Base-by-base conservation (phyloP, 495 filamentous ascomycete genomes). In the Thermothielavioides terrestris region DNA sequence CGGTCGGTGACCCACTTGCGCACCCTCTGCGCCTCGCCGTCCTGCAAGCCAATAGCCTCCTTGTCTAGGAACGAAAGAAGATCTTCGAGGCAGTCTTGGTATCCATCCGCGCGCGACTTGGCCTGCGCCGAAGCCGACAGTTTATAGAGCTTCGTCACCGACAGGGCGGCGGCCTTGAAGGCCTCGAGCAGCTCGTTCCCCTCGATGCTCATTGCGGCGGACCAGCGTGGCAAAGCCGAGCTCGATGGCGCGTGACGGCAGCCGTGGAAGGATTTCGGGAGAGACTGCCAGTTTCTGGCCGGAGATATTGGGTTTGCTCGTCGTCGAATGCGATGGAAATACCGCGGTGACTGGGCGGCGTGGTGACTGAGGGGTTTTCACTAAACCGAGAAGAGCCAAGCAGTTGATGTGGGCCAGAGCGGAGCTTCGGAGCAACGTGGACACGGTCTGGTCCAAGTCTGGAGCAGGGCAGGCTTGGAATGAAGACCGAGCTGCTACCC, bases 141-240 rank as follows among this genome's bases (percentile, higher is more conserved):
- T 65, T 95, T 95, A 70, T 96, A 97, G 25, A 99, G 82, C 54
- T 89, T 91, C 39, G 94, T 97, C 44, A 97, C 90, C 3, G 94
- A 94, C 18, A 96, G 74, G 12, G 94, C 94, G 20, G 94, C 94
- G 31, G 83, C 78, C 63, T 86, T 90, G 77, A 99, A 99, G 45
- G 86, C 81, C 44, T 89, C 83, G 39, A 94, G 77, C 34, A 96
- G 80, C 60, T 92, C 87, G 11, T 84, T 77, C 21, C 83, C 80
- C 49, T 86, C 86, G 47, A 21, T 34, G 47, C 52, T 68, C 63
- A 66, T 68, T 22, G 27, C 34, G 38, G 7, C n/a, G 6, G 28
- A n/a, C 15, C 17, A 34, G 10, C 3, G 22, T 15, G 6, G 23
- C 23, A n/a, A n/a, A n/a, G n/a, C n/a, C n/a, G n/a, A n/a, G n/a